Evolutionary conservation across 228 moss, liverwort and hornwort species (phyloP), one percentile per base, ranked within the genome.

Genomic region (Sphagnum magellanicum): DNA sequence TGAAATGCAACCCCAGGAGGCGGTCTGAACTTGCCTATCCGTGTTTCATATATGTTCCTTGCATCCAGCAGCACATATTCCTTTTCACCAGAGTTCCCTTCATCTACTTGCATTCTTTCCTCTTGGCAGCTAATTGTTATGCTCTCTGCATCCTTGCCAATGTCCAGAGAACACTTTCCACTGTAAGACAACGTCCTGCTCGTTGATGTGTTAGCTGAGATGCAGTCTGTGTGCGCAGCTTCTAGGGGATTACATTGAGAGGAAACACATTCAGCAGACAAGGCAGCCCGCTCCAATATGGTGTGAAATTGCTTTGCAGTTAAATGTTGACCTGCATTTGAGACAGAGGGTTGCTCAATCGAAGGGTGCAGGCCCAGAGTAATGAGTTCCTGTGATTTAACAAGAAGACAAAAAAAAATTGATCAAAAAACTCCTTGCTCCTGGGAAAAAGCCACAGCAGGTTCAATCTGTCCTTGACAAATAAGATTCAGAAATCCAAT

Each of bases 41-140:
- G 88, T 5, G 92, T 94, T 70, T 98, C 94, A 47, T 98, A 98
- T 7, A 94, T 52, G 51, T 94, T 98, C 59, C 94, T 85, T 5
- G 89, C 90, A 73, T 98, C 98, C 13, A 98, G 60, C 70, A 98
- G 81, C 12, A 94, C 86, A 64, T 73, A 78, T 32, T 75, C 11
- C 17, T 46, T 52, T 32, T 59, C 52, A 8, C 61, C 46, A 32
- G 10, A 15, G 7, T 53, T 6, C 16, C 9, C 72, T 15, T 48
- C 52, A 4, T 14, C 48, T 60, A 4, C 48, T 50, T 58, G 55
- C 47, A 11, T 53, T 11, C 48, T 32, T 70, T 61, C n/a, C 70
- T 50, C 32, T 52, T 14, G 10, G 4, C n/a, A 17, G 48, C 15
- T 6, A 32, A 62, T 49, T 6, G 16, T 50, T 16, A 65, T 64